Base-by-base conservation (phyloP, 2,329 filamentous ascomycete species). In the Epichloe uncinata region DNA sequence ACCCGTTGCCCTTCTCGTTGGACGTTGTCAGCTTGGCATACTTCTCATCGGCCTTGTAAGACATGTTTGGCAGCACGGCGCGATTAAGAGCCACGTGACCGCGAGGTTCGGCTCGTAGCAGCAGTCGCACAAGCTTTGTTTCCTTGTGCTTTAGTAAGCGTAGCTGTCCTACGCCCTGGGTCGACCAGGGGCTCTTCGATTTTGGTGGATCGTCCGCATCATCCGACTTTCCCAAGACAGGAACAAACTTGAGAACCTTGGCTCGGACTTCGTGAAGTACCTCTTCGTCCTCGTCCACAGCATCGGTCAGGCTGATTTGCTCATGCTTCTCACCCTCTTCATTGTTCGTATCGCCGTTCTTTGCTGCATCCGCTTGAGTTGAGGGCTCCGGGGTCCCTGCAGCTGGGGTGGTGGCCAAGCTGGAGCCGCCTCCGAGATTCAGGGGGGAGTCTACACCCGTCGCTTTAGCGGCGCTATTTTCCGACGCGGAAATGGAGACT, bases 21-120 rank as follows among this genome's bases (percentile, higher is more conserved):
- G 79, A 74, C 5, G 77, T 73, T 11, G 72, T 71, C 51, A 84
- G 57, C 61, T 77, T 80, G 52, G 84, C 69, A 52, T 77, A 81
- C 65, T 82, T 85, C 11, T 71, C 70, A 30, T 75, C 73, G 6
- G 73, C 69, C 58, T 77, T 77, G 69, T 89, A 90, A 5, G 72
- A 71, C 48, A 81, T 66, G n/a, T 74, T 69, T 2, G 78, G 69
- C 35, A 87, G 66, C 45, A 90, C 65, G 18, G 72, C 66, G 57
- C 82, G 78, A 67, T 94, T 94, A 59, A 94, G 69, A 3, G 84
- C 76, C 44, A 91, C 72, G 38, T 84, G 78, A 15, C 87, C 87
- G 54, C 81, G 77, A 0, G 86, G 85, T 55, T 89, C 84, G n/a
- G 79, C 79, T 46, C 87, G 80, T 54, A 90, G 68, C 18, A 94